phyloP scores from a whole-genome alignment of 495 filamentous ascomycete species.

The Penicillium coffeae region DNA sequence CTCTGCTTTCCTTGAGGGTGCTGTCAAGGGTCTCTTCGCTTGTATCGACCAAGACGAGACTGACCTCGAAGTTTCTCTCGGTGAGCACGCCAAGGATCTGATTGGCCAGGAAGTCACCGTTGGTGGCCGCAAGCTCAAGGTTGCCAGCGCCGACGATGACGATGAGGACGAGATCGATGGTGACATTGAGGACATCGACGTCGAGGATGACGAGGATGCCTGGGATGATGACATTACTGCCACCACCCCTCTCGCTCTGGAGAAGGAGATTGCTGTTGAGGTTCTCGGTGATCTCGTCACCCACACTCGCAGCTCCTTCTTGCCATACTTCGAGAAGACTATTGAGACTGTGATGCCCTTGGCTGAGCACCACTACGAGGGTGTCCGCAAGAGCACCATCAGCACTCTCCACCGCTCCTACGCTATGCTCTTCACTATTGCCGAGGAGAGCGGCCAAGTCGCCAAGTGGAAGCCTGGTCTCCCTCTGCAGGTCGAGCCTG shows the following conservation, averaged over 20 bases:
- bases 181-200: constrained; percentile 59
- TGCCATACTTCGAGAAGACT: constrained; percentile 90
- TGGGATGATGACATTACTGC: constrained; percentile 81
- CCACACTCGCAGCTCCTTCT: constrained; percentile 67
- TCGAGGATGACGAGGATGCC: constrained; percentile 73
- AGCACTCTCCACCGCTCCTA: constrained; percentile 91
- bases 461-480: constrained; percentile 86
- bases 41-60: constrained; percentile 87
- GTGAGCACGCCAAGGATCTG: constrained; percentile 72
- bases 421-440: constrained; percentile 80
- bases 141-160: constrained; percentile 55
- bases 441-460: constrained; percentile 75
- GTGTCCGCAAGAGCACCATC: constrained; percentile 85
- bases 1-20: constrained; percentile 76
- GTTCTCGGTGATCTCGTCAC: constrained; percentile 90
- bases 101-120: constrained; percentile 72
- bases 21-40: constrained; percentile 78
- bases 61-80: constrained; percentile 74
- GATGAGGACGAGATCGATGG: constrained; percentile 57
- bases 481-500: constrained; percentile 74
- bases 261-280: constrained; percentile 97
- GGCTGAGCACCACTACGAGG: constrained; percentile 85
- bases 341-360: constrained; percentile 76
- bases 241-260: constrained; percentile 81
- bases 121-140: constrained; percentile 79